Conservation (phyloP, 495 filamentous ascomycete genomes). For the Daldinia loculata region DNA sequence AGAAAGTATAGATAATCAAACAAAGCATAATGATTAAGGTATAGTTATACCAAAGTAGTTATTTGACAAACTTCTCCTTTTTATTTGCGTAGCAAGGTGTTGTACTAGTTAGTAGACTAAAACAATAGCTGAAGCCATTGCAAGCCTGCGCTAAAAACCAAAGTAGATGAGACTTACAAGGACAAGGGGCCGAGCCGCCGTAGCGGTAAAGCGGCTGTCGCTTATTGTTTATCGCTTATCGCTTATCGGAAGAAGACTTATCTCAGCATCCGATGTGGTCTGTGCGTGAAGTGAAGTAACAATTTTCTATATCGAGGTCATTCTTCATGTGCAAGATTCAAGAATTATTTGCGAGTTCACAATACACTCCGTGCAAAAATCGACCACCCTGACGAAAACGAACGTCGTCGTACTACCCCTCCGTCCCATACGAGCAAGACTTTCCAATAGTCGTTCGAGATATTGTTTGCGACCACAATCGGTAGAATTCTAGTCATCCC, state of each 20-base stretch:
- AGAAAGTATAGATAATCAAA: not conserved
- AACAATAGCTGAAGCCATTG: not conserved
- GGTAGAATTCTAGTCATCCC: not conserved
- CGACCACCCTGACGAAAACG: not conserved
- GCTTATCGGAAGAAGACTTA: conserved; percentile 25
- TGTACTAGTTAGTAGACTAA: not conserved
- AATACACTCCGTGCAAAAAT: not conserved
- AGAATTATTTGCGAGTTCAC: not conserved
- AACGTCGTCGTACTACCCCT: not conserved
- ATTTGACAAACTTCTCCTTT: not conserved
- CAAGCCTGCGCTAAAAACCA: not conserved
- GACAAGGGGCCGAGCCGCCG: not conserved
- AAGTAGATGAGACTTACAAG: not conserved
- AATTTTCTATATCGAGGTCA: conserved; percentile 31
- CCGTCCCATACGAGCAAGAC: not conserved
- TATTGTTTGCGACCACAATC: not conserved
- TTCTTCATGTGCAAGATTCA: conserved; percentile 6
- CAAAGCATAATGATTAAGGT: not conserved
- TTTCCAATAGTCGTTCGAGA: not conserved
- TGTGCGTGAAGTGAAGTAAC: conserved; percentile 16
- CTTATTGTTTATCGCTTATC: conserved; percentile 19
- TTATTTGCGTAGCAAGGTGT: not conserved
- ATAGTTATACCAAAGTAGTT: not conserved
- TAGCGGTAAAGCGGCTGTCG: conserved; percentile 27
- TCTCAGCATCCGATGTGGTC: conserved; percentile 15